These are phyloP conservation scores for Physaria fendleri DNA, from an alignment of 345 rosid species.

Conservation along the genomic window DNA sequence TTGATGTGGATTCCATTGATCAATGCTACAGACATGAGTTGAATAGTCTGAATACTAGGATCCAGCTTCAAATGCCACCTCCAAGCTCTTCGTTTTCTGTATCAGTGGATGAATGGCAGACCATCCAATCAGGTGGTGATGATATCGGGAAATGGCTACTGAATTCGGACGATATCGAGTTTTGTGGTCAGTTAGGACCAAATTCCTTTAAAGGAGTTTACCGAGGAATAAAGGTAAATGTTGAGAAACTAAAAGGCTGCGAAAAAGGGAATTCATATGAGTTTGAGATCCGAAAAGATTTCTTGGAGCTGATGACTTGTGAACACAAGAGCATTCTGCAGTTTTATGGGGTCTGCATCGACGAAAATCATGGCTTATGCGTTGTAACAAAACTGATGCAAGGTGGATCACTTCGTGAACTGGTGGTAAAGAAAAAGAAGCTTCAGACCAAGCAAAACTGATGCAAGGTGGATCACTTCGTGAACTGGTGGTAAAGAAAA, in stretches of 20 bases:
- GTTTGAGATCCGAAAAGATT: constrained; percentile 73
- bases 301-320: constrained; percentile 88
- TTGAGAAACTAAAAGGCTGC: constrained; percentile 95
- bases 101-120: constrained; percentile 93
- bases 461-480: constrained; percentile 92
- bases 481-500: constrained; percentile 67
- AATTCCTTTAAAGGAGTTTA: constrained; percentile 64
- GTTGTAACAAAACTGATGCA: constrained; percentile 86
- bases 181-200: constrained; percentile 61
- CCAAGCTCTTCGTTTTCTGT: constrained; percentile 53
- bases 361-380: constrained; percentile 85
- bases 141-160: constrained; percentile 79
- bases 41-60: constrained; percentile 39
- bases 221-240: constrained; percentile 66
- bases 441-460: constrained; percentile 72
- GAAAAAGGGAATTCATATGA: constrained; percentile 84
- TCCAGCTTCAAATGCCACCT: constrained; percentile 75
- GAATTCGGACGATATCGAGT: constrained; percentile 69
- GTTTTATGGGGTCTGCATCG: constrained; percentile 78
- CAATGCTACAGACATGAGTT: constrained; percentile 45
- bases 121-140: constrained; percentile 55
- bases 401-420: constrained; percentile 83
- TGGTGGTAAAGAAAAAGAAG: constrained; percentile 70
- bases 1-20: constrained; percentile 60
- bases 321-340: constrained; percentile 81